These are phyloP conservation scores for Debaryomyces nepalensis DNA, from an alignment of 1,139 yeast species.

Conservation along the genomic window DNA sequence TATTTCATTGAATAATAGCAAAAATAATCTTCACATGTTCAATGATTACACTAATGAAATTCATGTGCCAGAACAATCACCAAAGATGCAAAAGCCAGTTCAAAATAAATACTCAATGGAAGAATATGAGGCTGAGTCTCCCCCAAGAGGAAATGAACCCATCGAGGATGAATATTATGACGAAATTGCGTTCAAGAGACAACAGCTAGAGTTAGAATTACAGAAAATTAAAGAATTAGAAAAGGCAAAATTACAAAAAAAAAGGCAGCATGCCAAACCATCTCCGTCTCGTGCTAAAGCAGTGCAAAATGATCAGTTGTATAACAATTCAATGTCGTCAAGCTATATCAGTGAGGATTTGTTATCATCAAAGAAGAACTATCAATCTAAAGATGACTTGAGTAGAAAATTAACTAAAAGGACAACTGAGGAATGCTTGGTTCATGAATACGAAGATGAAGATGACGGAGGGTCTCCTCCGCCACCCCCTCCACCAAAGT, in stretches of 20 bases:
- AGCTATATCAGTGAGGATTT: slow-evolving; percentile 44
- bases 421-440: slow-evolving; percentile 29
- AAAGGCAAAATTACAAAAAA: slow-evolving; percentile 27
- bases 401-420: slow-evolving; percentile 38
- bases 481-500: slow-evolving; percentile 61
- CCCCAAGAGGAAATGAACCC: slow-evolving; percentile 2
- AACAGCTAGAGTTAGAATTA: slow-evolving; percentile 46
- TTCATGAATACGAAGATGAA: slow-evolving; percentile 20
- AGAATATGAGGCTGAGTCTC: background rate
- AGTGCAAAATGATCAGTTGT: slow-evolving; percentile 12
- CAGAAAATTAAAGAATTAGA: slow-evolving; percentile 44
- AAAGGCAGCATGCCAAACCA: slow-evolving; percentile 13
- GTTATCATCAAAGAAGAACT: slow-evolving; percentile 35
- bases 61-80: slow-evolving; percentile 32
- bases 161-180: slow-evolving; percentile 26
- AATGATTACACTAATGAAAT: slow-evolving; percentile 34
- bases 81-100: slow-evolving; percentile 17
- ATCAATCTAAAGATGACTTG: slow-evolving; percentile 41
- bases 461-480: slow-evolving; percentile 35
- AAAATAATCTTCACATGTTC: slow-evolving; percentile 17
- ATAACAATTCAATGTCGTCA: slow-evolving; percentile 28
- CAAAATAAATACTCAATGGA: slow-evolving; percentile 3
- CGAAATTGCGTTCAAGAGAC: slow-evolving; percentile 39
- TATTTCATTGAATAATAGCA: slow-evolving; percentile 9
- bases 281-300: slow-evolving; percentile 8